Percentiles rank a stretch among this genome's conserved stretches.
Evolutionary conservation across 257 asterid species (phyloP).

Genomic region (Solanum corneliomulleri): DNA sequence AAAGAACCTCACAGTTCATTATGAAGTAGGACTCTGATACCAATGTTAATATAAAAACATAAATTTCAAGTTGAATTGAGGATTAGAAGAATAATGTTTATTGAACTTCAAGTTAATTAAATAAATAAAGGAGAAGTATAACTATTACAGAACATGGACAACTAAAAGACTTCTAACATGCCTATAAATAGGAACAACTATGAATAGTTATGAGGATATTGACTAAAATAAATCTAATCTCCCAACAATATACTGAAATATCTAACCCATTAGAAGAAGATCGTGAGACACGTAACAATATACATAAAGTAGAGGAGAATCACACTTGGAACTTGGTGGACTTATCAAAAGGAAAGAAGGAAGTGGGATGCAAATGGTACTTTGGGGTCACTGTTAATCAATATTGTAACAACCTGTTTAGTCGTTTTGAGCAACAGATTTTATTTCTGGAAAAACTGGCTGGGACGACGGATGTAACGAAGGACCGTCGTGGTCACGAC

Average conservation of each 20-base stretch:
- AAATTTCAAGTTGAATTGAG: background rate
- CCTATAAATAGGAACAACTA: background rate
- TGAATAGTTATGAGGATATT: background rate
- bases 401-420: too few species aligned
- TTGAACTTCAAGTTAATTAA: background rate
- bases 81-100: background rate
- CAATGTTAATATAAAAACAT: background rate
- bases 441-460: too few species aligned
- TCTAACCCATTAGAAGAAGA: too few species aligned
- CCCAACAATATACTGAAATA: background rate
- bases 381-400: too few species aligned
- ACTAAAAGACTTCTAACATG: background rate
- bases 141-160: background rate
- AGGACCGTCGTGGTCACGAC: too few species aligned
- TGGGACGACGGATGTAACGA: too few species aligned
- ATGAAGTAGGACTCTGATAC: background rate
- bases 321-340: too few species aligned
- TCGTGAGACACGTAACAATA: too few species aligned
- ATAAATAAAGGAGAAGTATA: background rate
- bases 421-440: too few species aligned
- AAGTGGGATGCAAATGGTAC: too few species aligned
- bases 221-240: background rate
- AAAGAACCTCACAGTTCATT: background rate
- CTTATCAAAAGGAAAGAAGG: too few species aligned
- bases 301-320: too few species aligned